phyloP scores from a whole-genome alignment of 257 asterid genomes.

The Linaria vulgaris region DNA sequence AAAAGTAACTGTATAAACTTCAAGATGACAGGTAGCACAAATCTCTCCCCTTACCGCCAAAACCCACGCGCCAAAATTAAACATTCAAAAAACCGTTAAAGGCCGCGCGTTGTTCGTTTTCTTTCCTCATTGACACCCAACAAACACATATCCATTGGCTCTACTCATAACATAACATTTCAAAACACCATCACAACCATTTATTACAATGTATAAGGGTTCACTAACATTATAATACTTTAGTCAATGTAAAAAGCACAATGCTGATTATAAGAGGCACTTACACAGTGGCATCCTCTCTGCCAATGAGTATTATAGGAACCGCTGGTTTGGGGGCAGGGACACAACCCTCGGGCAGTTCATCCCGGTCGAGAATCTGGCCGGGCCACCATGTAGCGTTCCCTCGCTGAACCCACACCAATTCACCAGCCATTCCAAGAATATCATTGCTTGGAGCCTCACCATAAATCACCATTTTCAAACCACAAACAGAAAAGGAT shows the following conservation, averaged over 20 bases:
- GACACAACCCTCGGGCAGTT: slow-evolving; percentile 70
- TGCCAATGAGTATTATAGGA: slow-evolving; percentile 93
- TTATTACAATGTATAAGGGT: no score
- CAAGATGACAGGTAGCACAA: slow-evolving; percentile 8
- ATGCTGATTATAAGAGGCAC: slow-evolving; percentile 32
- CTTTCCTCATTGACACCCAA: slow-evolving; percentile 6
- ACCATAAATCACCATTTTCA: slow-evolving; percentile 59
- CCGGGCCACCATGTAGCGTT: slow-evolving; percentile 99
- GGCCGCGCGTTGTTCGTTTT: neutral
- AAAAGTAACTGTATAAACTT: neutral
- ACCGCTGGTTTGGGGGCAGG: slow-evolving; percentile 76
- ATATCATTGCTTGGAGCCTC: slow-evolving; percentile 51
- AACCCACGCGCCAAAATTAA: neutral
- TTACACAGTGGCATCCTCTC: slow-evolving; percentile 91
- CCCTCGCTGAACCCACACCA: slow-evolving; percentile 94
- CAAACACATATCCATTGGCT: neutral
- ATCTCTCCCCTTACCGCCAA: neutral
- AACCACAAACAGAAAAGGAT: slow-evolving; percentile 27
- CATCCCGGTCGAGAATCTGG: slow-evolving; percentile 65
- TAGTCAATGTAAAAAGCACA: slow-evolving; percentile 18
- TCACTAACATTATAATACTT: slow-evolving; percentile 12
- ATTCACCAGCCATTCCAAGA: slow-evolving; percentile 67
- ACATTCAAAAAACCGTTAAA: slow-evolving; percentile 15
- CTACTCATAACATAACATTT: no score
- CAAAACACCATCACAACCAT: no score